These are phyloP conservation scores for Saccharomycopsis hybrid DNA, from an alignment of 1,139 yeast genomes.

Conservation along the genomic window DNA sequence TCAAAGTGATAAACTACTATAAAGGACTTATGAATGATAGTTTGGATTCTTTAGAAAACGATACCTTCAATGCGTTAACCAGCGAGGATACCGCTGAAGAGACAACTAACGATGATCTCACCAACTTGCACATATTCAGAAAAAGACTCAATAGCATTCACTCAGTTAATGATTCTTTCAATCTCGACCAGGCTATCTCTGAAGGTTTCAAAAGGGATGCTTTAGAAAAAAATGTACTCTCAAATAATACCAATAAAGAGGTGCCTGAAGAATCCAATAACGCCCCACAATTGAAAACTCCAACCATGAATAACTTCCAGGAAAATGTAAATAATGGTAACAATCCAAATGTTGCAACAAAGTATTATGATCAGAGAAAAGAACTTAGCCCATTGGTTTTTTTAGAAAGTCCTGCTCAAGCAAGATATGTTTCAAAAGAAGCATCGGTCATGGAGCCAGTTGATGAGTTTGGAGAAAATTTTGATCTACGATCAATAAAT, in stretches of 20 bases:
- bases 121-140: too few relatives aligned
- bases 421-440: slow-evolving; percentile 3
- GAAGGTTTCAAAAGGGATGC: too few relatives aligned
- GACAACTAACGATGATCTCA: too few relatives aligned
- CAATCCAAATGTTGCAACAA: too few relatives aligned
- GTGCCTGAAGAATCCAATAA: background rate
- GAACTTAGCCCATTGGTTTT: slow-evolving; percentile 17
- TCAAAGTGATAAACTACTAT: slow-evolving; percentile 16
- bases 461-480: slow-evolving; percentile 4
- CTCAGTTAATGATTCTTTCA: too few relatives aligned
- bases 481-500: slow-evolving; percentile 9
- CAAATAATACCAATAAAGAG: too few relatives aligned
- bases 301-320: background rate
- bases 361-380: background rate
- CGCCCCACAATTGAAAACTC: background rate
- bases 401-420: slow-evolving; percentile 17
- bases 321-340: background rate
- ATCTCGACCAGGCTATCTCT: too few relatives aligned
- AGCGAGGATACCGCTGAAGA: too few relatives aligned
- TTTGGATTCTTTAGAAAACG: slow-evolving; percentile 9
- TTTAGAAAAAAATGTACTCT: too few relatives aligned
- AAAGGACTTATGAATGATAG: slow-evolving; percentile 17
- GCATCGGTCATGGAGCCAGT: slow-evolving; percentile 3
- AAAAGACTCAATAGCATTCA: too few relatives aligned
- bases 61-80: background rate